These are phyloP conservation scores for Daldinia childiae DNA, from an alignment of 495 filamentous ascomycete genomes.

Conservation along the genomic window DNA sequence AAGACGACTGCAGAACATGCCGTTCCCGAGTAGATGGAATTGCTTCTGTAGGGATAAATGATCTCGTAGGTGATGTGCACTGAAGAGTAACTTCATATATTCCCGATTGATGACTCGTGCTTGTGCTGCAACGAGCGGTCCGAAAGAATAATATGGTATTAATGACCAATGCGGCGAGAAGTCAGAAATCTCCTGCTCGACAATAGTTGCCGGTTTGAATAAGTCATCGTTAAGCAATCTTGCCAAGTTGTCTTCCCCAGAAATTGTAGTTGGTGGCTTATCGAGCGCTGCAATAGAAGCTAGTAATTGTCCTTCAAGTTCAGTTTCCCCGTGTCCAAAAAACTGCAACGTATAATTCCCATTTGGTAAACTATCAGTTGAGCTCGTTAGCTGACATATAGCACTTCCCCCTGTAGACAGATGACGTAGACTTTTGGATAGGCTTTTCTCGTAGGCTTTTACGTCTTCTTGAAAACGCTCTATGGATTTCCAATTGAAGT, in stretches of 20 bases:
- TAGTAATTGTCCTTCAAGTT: slow-evolving; percentile 59
- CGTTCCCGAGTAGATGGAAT: slow-evolving; percentile 86
- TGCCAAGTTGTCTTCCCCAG: slow-evolving; percentile 46
- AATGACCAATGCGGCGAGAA: slow-evolving; percentile 78
- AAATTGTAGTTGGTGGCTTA: slow-evolving; percentile 39
- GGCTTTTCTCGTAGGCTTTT: slow-evolving; percentile 67
- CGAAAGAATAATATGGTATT: slow-evolving; percentile 77
- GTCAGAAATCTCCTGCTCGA: slow-evolving; percentile 22
- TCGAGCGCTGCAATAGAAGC: slow-evolving; percentile 61
- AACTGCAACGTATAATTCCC: slow-evolving; percentile 48
- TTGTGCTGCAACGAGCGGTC: slow-evolving; percentile 76
- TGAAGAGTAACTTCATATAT: slow-evolving; percentile 82
- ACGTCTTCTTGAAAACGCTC: slow-evolving; percentile 69
- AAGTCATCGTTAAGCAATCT: slow-evolving; percentile 45
- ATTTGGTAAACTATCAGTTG: background rate
- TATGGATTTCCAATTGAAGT: slow-evolving; percentile 79
- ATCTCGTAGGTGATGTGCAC: slow-evolving; percentile 72
- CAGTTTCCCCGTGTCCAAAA: slow-evolving; percentile 60
- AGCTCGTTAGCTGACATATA: background rate
- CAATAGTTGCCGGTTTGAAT: slow-evolving; percentile 7
- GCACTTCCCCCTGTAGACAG: background rate
- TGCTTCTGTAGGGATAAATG: slow-evolving; percentile 80
- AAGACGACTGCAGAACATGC: slow-evolving; percentile 80
- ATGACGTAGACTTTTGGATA: slow-evolving; percentile 53
- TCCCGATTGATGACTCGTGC: slow-evolving; percentile 78